Evolutionary conservation across 345 rosid genomes (phyloP).

Genomic region (Arabis hirsuta): DNA sequence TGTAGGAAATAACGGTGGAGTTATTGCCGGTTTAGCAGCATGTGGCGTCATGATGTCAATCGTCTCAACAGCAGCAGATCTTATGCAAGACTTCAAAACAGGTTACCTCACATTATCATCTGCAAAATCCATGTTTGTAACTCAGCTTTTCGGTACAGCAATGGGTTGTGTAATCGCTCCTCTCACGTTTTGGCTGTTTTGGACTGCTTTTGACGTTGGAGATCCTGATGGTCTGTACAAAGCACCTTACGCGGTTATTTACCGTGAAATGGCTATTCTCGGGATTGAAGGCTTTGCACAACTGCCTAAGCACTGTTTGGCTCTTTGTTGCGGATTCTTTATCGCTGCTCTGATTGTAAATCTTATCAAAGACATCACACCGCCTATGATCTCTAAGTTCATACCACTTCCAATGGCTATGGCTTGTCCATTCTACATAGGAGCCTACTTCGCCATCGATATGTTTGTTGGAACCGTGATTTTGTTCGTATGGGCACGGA

Average conservation of each 20-base stretch:
- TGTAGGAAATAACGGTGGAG: slow-evolving; percentile 77
- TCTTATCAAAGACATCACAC: slow-evolving; percentile 31
- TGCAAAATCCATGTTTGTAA: slow-evolving; percentile 82
- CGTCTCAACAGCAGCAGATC: slow-evolving; percentile 85
- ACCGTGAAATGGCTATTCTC: slow-evolving; percentile 66
- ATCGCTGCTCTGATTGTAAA: slow-evolving; percentile 42
- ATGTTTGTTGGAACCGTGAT: slow-evolving; percentile 51
- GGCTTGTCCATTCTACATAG: slow-evolving; percentile 52
- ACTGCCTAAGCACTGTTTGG: slow-evolving; percentile 36
- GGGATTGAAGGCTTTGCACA: slow-evolving; percentile 24
- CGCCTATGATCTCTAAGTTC: slow-evolving; percentile 21
- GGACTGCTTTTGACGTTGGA: slow-evolving; percentile 77
- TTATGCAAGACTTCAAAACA: slow-evolving; percentile 90
- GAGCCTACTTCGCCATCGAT: slow-evolving; percentile 54
- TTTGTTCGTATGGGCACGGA: slow-evolving; percentile 44
- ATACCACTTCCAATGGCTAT: slow-evolving; percentile 55
- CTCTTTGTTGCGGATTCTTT: slow-evolving; percentile 48
- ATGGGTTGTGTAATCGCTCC: slow-evolving; percentile 86
- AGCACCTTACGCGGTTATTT: slow-evolving; percentile 76
- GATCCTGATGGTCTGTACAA: slow-evolving; percentile 72
- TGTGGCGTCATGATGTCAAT: slow-evolving; percentile 83
- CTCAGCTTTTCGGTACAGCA: slow-evolving; percentile 72
- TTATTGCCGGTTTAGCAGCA: slow-evolving; percentile 77
- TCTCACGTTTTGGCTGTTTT: slow-evolving; percentile 74
- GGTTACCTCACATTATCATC: slow-evolving; percentile 80